A percentile compares a stretch with the other conserved stretches of the same genome.
phyloP scores from a whole-genome alignment of 495 filamentous ascomycete genomes.

The Podospora pseudoanserina region DNA sequence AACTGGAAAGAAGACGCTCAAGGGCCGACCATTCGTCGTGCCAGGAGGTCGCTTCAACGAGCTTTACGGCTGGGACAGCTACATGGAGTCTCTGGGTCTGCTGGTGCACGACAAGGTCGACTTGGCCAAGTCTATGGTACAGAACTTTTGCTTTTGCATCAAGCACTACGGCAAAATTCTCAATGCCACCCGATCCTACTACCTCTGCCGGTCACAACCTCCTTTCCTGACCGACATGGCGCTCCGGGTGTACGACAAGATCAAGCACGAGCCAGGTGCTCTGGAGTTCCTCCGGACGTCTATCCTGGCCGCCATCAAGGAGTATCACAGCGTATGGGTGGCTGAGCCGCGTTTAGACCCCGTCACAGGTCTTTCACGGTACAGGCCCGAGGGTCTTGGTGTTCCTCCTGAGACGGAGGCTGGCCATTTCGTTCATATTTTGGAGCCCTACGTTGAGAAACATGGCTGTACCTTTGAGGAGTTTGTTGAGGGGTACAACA shows the following conservation, averaged over 20 bases:
- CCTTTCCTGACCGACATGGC: slow-evolving; percentile 98
- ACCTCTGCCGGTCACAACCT: slow-evolving; percentile 87
- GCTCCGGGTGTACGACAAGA: slow-evolving; percentile 80
- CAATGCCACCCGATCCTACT: slow-evolving; percentile 95
- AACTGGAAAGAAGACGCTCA: slow-evolving; percentile 62
- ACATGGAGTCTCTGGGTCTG: slow-evolving; percentile 89
- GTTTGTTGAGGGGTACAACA: slow-evolving; percentile 84
- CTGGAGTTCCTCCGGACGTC: slow-evolving; percentile 73
- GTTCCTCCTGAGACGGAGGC: slow-evolving; percentile 94
- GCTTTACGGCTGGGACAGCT: slow-evolving; percentile 95
- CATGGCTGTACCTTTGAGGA: slow-evolving; percentile 73
- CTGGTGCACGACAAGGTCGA: slow-evolving; percentile 75
- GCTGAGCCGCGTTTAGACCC: slow-evolving; percentile 73
- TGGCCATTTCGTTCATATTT: slow-evolving; percentile 79
- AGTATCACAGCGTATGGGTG: slow-evolving; percentile 92
- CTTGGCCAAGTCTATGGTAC: slow-evolving; percentile 86
- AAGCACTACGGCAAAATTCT: slow-evolving; percentile 97
- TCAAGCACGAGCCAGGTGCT: slow-evolving; percentile 72
- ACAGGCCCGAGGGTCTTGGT: slow-evolving; percentile 82
- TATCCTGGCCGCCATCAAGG: slow-evolving; percentile 90
- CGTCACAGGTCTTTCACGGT: slow-evolving; percentile 79
- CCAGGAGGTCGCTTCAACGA: slow-evolving; percentile 97
- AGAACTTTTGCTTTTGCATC: slow-evolving; percentile 96
- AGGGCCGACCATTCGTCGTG: slow-evolving; percentile 90
- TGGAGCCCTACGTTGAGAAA: slow-evolving; percentile 83